A percentile compares a stretch with the other conserved stretches of the same genome.
These are phyloP conservation scores for Chlorella sp. DNA, from an alignment of 139 green algal genomes.

Conservation along the genomic window DNA sequence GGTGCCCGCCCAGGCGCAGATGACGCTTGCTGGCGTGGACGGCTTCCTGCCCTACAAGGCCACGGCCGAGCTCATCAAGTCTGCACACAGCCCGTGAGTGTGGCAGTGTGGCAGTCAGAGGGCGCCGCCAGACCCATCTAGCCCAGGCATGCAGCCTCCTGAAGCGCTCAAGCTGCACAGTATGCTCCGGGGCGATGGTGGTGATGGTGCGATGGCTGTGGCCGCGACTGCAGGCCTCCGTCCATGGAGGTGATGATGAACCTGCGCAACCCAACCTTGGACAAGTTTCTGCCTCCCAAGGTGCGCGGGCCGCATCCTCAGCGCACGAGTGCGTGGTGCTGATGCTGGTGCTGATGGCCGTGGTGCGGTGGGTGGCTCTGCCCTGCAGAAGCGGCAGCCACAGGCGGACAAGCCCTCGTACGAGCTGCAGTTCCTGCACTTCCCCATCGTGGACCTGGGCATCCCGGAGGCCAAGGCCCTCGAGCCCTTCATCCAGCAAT, in stretches of 20 bases:
- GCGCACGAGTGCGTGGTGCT: too few relatives aligned
- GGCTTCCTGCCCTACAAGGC: slow-evolving; percentile 82
- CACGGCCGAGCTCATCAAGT: slow-evolving; percentile 54
- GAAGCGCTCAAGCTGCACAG: too few relatives aligned
- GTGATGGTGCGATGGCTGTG: slow-evolving; percentile 21
- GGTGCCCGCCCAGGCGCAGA: slow-evolving; percentile 61
- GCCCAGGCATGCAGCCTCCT: too few relatives aligned
- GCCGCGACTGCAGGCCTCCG: slow-evolving; percentile 24
- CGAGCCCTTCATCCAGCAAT: slow-evolving; percentile 10
- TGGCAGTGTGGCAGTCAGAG: too few relatives aligned
- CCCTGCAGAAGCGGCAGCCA: too few relatives aligned
- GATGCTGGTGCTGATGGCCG: too few relatives aligned
- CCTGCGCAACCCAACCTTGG: slow-evolving; percentile 49
- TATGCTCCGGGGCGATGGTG: too few relatives aligned
- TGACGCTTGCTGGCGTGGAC: slow-evolving; percentile 61
- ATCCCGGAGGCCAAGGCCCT: slow-evolving; percentile 24
- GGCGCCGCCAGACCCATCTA: too few relatives aligned
- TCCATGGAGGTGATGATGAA: slow-evolving; percentile 56
- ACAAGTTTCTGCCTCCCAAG: slow-evolving; percentile 31
- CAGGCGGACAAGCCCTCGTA: slow-evolving; percentile 11
- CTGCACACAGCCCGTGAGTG: slow-evolving; percentile 25
- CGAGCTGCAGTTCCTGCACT: slow-evolving; percentile 53
- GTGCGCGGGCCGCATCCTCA: too few relatives aligned
- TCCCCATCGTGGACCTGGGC: slow-evolving; percentile 62
- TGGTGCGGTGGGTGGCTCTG: too few relatives aligned